Evolutionary conservation across 352 stramenopile genomes (phyloP).

Genomic region (Phytophthora macrochlamydospora): DNA sequence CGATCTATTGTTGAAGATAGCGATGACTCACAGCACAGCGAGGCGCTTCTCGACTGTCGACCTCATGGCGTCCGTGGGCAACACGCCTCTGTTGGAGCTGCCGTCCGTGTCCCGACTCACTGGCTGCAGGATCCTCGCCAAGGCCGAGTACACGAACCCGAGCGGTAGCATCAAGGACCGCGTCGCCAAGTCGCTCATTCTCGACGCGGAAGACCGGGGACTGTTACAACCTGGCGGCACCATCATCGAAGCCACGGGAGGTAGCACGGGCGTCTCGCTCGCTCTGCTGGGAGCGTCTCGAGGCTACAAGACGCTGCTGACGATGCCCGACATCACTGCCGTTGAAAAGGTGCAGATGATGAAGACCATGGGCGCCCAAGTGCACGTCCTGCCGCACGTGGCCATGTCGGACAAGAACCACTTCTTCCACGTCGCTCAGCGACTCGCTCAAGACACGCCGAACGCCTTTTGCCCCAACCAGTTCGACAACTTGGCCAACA

Average conservation of each 20-base stretch:
- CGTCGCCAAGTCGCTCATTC: conserved; percentile 92
- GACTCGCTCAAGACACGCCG: conserved; percentile 37
- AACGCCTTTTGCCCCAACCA: conserved; percentile 66
- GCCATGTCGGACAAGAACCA: conserved; percentile 74
- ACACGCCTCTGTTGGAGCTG: conserved; percentile 79
- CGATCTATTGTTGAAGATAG: too few species aligned
- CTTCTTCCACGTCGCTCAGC: conserved; percentile 78
- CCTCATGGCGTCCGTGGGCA: conserved; percentile 70
- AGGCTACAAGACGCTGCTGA: conserved; percentile 85
- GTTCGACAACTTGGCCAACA: conserved; percentile 84
- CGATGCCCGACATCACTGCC: conserved; percentile 72
- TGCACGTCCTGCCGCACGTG: conserved; percentile 64
- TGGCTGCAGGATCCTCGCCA: conserved; percentile 77
- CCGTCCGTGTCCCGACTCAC: conserved; percentile 70
- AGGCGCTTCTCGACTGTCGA: conserved; percentile 34
- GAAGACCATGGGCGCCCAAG: conserved; percentile 73
- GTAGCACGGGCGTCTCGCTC: conserved; percentile 93
- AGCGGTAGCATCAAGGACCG: conserved; percentile 95
- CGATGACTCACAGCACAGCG: too few species aligned
- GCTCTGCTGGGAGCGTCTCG: conserved; percentile 87
- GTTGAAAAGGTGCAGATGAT: conserved; percentile 84
- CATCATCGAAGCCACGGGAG: conserved; percentile 85
- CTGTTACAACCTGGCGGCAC: conserved; percentile 73
- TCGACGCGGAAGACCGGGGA: conserved; percentile 88
- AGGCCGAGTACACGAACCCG: conserved; percentile 91